Percentiles rank a stretch among this genome's conserved stretches.
These are phyloP conservation scores for Pulveroboletus sp. DNA, from an alignment of 768 basidiomycete genomes.

Conservation along the genomic window DNA sequence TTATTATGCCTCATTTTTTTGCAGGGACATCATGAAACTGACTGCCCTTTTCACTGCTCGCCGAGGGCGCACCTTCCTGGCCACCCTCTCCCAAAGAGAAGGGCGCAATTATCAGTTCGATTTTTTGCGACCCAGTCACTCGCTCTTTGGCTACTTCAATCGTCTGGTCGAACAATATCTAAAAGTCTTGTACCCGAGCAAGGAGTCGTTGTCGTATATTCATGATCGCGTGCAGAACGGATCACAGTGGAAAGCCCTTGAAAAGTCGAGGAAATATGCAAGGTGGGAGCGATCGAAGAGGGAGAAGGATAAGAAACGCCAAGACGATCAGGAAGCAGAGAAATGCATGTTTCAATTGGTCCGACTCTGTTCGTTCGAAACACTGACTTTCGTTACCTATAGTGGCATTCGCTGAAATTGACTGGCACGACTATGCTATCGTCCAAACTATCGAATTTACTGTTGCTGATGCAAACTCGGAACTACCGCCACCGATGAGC, in stretches of 20 bases:
- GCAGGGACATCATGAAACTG: conserved; percentile 90
- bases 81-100: conserved; percentile 79
- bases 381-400: conserved; percentile 7
- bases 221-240: conserved; percentile 59
- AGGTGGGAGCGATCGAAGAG: conserved; percentile 85
- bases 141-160: conserved; percentile 95
- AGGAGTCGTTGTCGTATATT: conserved; percentile 70
- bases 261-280: conserved; percentile 69
- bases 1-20: conserved; percentile 1
- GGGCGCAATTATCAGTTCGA: conserved; percentile 98
- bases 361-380: not conserved
- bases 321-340: conserved; percentile 92
- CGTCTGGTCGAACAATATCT: conserved; percentile 94
- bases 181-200: conserved; percentile 80
- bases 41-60: conserved; percentile 95
- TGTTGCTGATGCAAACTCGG: conserved; percentile 80
- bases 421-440: conserved; percentile 99
- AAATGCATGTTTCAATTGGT: conserved; percentile 50
- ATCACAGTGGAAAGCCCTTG: conserved; percentile 74
- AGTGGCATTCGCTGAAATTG: conserved; percentile 95
- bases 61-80: conserved; percentile 81
- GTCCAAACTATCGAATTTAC: conserved; percentile 99
- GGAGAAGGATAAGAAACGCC: conserved; percentile 79
- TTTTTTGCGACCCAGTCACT: conserved; percentile 92
- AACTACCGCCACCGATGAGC: conserved; percentile 95